Percentiles rank a stretch among this genome's conserved stretches.
Evolutionary conservation across 2,329 filamentous ascomycete genomes (phyloP).

Genomic region (Ramularia collo-cygni): DNA sequence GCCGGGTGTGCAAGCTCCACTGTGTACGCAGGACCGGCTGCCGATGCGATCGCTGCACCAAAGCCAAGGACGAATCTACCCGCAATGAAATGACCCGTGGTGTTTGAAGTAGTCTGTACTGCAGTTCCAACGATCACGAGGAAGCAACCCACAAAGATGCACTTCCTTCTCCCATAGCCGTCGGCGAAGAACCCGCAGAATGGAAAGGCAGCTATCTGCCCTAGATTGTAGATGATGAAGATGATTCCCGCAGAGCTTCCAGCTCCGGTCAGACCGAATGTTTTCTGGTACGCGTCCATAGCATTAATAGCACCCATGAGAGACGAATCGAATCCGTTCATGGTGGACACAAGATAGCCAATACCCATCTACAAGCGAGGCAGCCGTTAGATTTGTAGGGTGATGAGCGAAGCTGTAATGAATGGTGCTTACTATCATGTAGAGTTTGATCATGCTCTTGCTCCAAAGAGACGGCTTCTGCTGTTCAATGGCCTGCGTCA

Average conservation of each 20-base stretch:
- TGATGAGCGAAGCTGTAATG: neutral
- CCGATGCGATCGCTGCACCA: conserved; percentile 49
- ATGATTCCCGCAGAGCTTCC: conserved; percentile 46
- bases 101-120: conserved; percentile 44
- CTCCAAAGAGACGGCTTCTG: conserved; percentile 19
- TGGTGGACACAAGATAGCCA: conserved; percentile 19
- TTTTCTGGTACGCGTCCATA: conserved; percentile 45
- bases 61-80: conserved; percentile 36
- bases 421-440: conserved; percentile 13
- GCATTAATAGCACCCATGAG: conserved; percentile 47
- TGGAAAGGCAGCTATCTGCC: conserved; percentile 46
- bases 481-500: conserved; percentile 18
- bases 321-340: conserved; percentile 27
- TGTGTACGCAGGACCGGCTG: conserved; percentile 55
- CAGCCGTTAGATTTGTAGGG: neutral
- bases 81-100: conserved; percentile 47
- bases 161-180: conserved; percentile 44
- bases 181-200: conserved; percentile 36
- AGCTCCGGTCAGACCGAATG: conserved; percentile 43
- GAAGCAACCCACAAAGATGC: conserved; percentile 50
- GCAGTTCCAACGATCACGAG: conserved; percentile 48
- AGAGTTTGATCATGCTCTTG: conserved; percentile 21
- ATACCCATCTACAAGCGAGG: conserved; percentile 13
- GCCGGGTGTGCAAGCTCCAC: conserved; percentile 56
- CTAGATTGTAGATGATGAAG: conserved; percentile 38